Conservation (phyloP, 148 eudicot species). For the Silene uniflora region DNA sequence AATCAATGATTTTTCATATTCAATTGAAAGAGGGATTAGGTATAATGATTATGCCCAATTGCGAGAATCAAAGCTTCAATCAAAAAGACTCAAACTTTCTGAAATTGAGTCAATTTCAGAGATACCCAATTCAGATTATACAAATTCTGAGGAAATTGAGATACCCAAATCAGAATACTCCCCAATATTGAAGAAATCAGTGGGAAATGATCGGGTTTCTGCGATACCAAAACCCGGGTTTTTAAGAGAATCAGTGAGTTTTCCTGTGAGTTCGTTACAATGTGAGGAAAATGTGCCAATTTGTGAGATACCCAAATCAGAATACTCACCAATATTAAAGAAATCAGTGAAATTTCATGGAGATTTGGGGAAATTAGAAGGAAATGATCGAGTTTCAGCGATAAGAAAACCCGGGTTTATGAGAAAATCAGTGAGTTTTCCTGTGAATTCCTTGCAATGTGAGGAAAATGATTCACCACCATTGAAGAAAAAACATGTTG, state of each 20-base stretch:
- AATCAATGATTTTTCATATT: conserved; percentile 30
- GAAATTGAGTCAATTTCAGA: conserved; percentile 7
- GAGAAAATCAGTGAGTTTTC: conserved; percentile 3
- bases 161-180: conserved; percentile 33
- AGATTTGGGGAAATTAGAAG: background rate
- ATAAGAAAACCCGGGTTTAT: background rate
- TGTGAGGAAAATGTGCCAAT: conserved; percentile 33
- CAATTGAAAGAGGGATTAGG: conserved; percentile 65
- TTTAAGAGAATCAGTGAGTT: conserved; percentile 47
- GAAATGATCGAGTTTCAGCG: background rate
- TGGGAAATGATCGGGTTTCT: background rate
- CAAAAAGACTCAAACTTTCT: conserved; percentile 24
- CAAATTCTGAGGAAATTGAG: conserved; percentile 32
- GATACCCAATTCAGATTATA: conserved; percentile 25
- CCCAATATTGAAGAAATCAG: conserved; percentile 38
- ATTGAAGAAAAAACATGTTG: conserved; percentile 33
- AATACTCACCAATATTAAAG: conserved; percentile 34
- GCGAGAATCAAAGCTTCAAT: conserved; percentile 55
- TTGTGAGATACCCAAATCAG: conserved; percentile 18
- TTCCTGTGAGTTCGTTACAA: conserved; percentile 26
- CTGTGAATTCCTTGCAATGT: background rate
- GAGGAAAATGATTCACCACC: conserved; percentile 38
- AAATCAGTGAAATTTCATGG: conserved; percentile 28
- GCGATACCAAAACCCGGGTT: conserved; percentile 13
- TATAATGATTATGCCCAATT: conserved; percentile 66